phyloP scores from a whole-genome alignment of 495 filamentous ascomycete genomes.

The Penicillium dipodomyicola region DNA sequence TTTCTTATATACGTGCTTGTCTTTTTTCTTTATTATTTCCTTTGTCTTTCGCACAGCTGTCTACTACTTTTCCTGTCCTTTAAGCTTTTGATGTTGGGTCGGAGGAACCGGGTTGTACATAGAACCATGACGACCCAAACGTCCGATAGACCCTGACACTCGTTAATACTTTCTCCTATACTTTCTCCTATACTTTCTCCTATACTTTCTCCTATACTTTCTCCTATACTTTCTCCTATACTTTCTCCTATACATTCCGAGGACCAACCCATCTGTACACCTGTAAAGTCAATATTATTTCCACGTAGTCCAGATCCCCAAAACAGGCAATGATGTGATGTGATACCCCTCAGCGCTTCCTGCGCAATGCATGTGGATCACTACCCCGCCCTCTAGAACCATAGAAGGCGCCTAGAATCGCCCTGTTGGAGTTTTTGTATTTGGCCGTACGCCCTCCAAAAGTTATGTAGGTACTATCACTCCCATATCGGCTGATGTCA shows the following conservation, averaged over 20 bases:
- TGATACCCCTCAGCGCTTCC: constrained; percentile 10
- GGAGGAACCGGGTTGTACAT: constrained; percentile 21
- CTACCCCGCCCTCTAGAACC: constrained; percentile 1
- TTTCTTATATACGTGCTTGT: constrained; percentile 13
- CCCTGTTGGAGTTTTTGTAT: not conserved
- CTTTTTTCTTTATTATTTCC: constrained; percentile 3
- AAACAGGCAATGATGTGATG: not conserved
- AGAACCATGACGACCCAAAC: constrained; percentile 18
- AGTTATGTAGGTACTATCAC: constrained; percentile 3
- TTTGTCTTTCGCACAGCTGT: constrained; percentile 9
- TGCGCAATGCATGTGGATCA: constrained; percentile 8
- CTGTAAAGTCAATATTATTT: constrained; percentile 8
- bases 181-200: too few species aligned
- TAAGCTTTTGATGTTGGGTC: constrained; percentile 11
- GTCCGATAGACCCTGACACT: constrained; percentile 11
- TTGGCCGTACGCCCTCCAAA: not conserved
- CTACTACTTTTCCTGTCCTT: not conserved
- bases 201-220: constrained; percentile 3
- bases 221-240: constrained; percentile 5
- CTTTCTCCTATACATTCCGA: constrained; percentile 5
- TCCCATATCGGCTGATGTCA: constrained; percentile 21
- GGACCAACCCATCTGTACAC: not conserved
- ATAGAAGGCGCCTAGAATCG: not conserved
- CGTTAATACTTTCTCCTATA: constrained; percentile 9
- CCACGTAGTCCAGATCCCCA: not conserved